Base-by-base conservation (phyloP, 2,329 filamentous ascomycete genomes). In the Penicillium sp. region DNA sequence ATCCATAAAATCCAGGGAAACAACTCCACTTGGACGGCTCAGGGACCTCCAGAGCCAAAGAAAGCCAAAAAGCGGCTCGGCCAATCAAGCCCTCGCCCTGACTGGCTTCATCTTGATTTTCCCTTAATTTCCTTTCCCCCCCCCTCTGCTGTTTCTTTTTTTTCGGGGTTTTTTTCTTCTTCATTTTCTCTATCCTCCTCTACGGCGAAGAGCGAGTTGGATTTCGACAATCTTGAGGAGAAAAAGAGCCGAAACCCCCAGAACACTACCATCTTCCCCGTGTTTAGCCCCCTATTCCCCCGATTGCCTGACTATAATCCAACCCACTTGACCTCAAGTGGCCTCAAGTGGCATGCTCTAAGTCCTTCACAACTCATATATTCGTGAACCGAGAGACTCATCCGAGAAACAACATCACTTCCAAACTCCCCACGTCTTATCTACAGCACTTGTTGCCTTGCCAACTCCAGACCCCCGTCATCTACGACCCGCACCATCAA, bases 401-500 rank as follows among this genome's bases (percentile, higher is more conserved):
- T 28, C 16, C 4, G 16, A 19, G 16, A 6, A 8, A n/a, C 17
- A 8, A n/a, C 17, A 49, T 31, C 36, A 31, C 28, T 17, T 30
- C 11, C 31, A 30, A 37, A 10, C 33, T 44, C 42, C 50, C 37
- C 19, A 35, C 50, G 22, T 31, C 25, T 17, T 14, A 49, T 53
- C 44, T 36, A 19, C 43, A 35, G 19, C 36, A 49, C n/a, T 17
- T 60, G 63, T 65, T 64, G 63, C 61, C 63, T 60, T 51, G 63
- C 59, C 63, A 64, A 64, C 61, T 64, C 41, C 33, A 55, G 35
- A 56, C 46, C 51, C 54, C 36, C 41, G 46, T 51, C 55, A 45
- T 26, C 46, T 33, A 42, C 58, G 56, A 63, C 63, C 56, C 60
- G 55, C 61, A 63, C 61, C 56, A 58, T 44, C 57, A 36, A 58